Evolutionary conservation across 2,329 filamentous ascomycete genomes (phyloP).

Genomic region (Biscogniauxia marginata): DNA sequence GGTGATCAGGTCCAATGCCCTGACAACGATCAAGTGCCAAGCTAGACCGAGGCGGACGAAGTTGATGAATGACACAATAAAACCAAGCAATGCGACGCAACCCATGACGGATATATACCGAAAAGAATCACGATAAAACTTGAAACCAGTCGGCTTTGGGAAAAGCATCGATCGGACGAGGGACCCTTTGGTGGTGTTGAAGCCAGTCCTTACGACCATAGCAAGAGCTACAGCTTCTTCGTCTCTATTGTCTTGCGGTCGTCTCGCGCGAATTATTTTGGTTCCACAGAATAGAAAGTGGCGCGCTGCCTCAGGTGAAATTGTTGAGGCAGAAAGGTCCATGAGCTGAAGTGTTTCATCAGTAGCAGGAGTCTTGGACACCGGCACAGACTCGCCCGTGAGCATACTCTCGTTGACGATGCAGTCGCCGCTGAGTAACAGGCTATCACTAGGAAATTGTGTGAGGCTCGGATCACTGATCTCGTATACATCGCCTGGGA

Average conservation of each 20-base stretch:
- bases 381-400: conserved; percentile 93
- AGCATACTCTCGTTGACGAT: conserved; percentile 99
- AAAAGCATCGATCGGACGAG: conserved; percentile 97
- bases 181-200: conserved; percentile 96
- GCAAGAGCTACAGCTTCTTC: conserved; percentile 90
- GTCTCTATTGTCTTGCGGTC: conserved; percentile 80
- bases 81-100: conserved; percentile 78
- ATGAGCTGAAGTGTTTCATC: conserved; percentile 76
- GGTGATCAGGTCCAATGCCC: conserved; percentile 92
- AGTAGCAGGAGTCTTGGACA: conserved; percentile 84
- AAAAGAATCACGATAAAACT: conserved; percentile 97
- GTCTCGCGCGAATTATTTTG: conserved; percentile 86
- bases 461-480: conserved; percentile 87
- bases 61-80: conserved; percentile 88
- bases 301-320: conserved; percentile 78
- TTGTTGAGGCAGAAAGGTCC: conserved; percentile 75
- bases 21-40: conserved; percentile 88
- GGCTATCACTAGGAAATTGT: conserved; percentile 88
- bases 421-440: conserved; percentile 89
- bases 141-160: conserved; percentile 96
- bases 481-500: conserved; percentile 95
- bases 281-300: conserved; percentile 95
- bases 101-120: conserved; percentile 98
- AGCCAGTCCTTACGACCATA: conserved; percentile 89
- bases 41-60: conserved; percentile 81